Evolutionary conservation across 148 eudicot species (phyloP), one percentile per base, ranked within the genome.

Genomic region (Persicaria maculosa): DNA sequence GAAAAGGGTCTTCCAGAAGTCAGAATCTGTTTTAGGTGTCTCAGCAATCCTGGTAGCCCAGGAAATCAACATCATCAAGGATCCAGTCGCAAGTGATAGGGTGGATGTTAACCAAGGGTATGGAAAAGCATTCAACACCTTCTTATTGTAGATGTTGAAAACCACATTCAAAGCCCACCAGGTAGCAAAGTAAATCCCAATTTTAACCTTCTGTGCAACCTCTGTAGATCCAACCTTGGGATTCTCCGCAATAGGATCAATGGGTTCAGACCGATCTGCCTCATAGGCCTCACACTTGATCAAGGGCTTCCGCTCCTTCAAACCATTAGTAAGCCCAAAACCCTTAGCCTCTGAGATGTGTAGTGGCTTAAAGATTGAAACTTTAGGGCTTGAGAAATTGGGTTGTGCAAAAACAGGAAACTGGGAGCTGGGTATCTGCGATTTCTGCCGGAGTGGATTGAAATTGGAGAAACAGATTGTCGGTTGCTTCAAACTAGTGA

Each of bases 141-240:
- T 73, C 45, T 73, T 73, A 55, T 73, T 73, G 25, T 73, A 73
- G 47, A 73, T 73, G 15, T 73, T 73, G 62, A 73, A 73, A 12
- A 73, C 62, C 75, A 73, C 75, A 53, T 73, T 73, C 75, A 73
- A 55, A 52, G 75, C 61, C 75, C 75, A 73, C 75, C 75, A 73
- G n/a, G 48, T 54, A 73, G 75, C 75, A 55, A 73, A 73, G 17
- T 73, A 73, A 40, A 73, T 57, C 48, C 75, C 75, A 73, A 73
- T 73, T 15, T 73, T 73, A 9, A 44, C 61, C 47, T 15, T 73
- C 64, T 55, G 36, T 5, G 75, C 75, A 36, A 65, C 75, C 64
- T 73, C 75, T 8, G 64, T 14, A 47, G 74, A 22, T 46, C 70
- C 70, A 36, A 50, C 58, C 54, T 47, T 40, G 1, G 7, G 73